A percentile compares a stretch with the other conserved stretches of the same genome.
Evolutionary conservation across 805 yeast genomes (phyloP).

Genomic region (Candida easanensis): DNA sequence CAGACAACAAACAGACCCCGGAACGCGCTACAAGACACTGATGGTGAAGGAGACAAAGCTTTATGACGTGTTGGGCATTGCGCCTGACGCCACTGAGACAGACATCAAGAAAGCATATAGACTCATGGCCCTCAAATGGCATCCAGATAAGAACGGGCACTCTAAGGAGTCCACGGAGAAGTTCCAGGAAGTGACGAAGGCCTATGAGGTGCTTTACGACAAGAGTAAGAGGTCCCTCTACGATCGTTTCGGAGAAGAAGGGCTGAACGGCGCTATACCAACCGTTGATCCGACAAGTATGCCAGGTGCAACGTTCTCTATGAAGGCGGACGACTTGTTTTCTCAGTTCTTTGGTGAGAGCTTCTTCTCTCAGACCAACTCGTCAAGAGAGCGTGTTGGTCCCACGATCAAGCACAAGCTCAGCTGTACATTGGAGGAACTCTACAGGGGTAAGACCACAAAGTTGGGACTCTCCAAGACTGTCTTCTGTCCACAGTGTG

Average conservation of each 20-base stretch:
- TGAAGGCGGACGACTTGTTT: slow-evolving; percentile 29
- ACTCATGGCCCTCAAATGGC: slow-evolving; percentile 64
- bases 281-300: slow-evolving; percentile 7
- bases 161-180: slow-evolving; percentile 89
- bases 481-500: slow-evolving; percentile 46
- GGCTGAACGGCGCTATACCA: slow-evolving; percentile 62
- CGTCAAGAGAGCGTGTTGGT: slow-evolving; percentile 36
- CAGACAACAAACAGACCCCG: neutral
- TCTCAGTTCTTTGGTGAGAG: slow-evolving; percentile 32
- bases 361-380: slow-evolving; percentile 9
- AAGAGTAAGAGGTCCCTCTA: slow-evolving; percentile 80
- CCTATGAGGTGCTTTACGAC: slow-evolving; percentile 82
- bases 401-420: slow-evolving; percentile 56
- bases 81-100: slow-evolving; percentile 41
- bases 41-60: slow-evolving; percentile 72
- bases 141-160: slow-evolving; percentile 75
- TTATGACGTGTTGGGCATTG: slow-evolving; percentile 59
- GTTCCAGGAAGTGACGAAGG: slow-evolving; percentile 84
- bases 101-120: slow-evolving; percentile 58
- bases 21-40: neutral
- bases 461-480: slow-evolving; percentile 54
- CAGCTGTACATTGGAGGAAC: slow-evolving; percentile 50
- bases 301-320: slow-evolving; percentile 8
- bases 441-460: slow-evolving; percentile 54
- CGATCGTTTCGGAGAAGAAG: slow-evolving; percentile 89